Evolutionary conservation across 1,284 basidiomycete species (phyloP).

Genomic region (Chiua sp.): DNA sequence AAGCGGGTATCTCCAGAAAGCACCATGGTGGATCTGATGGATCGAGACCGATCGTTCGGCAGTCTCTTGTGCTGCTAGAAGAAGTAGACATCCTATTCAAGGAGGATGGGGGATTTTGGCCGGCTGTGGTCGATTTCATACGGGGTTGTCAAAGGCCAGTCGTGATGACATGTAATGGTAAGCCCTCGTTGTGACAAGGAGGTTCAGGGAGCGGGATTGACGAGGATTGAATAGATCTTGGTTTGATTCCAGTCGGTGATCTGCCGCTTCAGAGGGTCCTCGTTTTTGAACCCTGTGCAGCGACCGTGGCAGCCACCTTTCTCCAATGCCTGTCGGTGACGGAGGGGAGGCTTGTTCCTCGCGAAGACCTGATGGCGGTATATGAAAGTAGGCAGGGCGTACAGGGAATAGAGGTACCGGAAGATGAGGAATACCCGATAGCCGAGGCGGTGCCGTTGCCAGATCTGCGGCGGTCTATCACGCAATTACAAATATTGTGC

Average conservation of each 20-base stretch:
- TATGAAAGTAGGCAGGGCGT: constrained; percentile 39
- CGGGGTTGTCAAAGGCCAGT: constrained; percentile 85
- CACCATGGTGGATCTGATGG: constrained; percentile 21
- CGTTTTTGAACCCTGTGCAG: constrained; percentile 65
- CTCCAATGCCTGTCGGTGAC: constrained; percentile 67
- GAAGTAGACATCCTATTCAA: constrained; percentile 95
- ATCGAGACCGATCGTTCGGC: constrained; percentile 49
- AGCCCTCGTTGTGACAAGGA: constrained; percentile 33
- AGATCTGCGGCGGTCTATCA: constrained; percentile 68
- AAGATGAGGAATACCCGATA: constrained; percentile 44
- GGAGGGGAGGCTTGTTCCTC: constrained; percentile 56
- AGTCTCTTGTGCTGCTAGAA: constrained; percentile 94
- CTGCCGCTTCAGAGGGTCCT: constrained; percentile 83
- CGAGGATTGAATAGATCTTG: constrained; percentile 58
- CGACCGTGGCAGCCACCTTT: constrained; percentile 69
- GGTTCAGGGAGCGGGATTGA: constrained; percentile 4
- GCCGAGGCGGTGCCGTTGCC: constrained; percentile 41
- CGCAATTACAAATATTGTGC: constrained; percentile 60
- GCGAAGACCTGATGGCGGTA: constrained; percentile 43
- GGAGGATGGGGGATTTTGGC: constrained; percentile 94
- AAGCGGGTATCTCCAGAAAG: constrained; percentile 3
- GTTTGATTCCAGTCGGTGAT: constrained; percentile 69
- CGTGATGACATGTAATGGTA: constrained; percentile 93
- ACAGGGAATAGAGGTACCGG: constrained; percentile 32
- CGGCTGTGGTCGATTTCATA: constrained; percentile 80